Percentiles rank a stretch among this genome's conserved stretches.
Evolutionary conservation across 352 stramenopile genomes (phyloP).

Genomic region (Phytopythium litorale): DNA sequence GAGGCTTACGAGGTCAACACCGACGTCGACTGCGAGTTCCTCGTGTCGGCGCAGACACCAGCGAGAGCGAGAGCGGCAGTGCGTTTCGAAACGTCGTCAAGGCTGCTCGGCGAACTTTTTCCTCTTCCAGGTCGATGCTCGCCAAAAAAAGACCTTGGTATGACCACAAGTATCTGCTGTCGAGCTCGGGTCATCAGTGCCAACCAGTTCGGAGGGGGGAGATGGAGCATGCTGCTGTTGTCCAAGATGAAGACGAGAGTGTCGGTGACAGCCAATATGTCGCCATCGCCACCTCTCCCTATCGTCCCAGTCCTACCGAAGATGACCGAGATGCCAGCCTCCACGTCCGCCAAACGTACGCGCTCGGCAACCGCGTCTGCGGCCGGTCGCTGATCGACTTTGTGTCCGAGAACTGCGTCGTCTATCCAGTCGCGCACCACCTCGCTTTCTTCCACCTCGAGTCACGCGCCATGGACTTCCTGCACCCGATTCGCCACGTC

Average conservation of each 20-base stretch:
- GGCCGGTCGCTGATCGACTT: constrained; percentile 51
- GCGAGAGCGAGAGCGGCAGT: neutral
- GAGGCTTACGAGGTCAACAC: neutral
- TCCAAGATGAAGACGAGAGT: neutral
- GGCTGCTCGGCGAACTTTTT: neutral
- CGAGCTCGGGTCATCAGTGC: neutral
- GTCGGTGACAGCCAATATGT: neutral
- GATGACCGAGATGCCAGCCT: constrained; percentile 32
- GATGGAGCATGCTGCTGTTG: neutral
- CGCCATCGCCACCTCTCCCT: neutral
- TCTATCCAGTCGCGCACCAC: constrained; percentile 69
- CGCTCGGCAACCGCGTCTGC: constrained; percentile 37
- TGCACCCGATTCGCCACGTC: constrained; percentile 49
- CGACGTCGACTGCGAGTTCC: neutral
- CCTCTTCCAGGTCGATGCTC: neutral
- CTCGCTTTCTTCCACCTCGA: constrained; percentile 62
- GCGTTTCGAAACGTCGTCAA: constrained; percentile 2
- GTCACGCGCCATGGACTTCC: constrained; percentile 61
- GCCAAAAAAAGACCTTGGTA: neutral
- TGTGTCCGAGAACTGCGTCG: constrained; percentile 41
- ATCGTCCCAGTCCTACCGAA: neutral
- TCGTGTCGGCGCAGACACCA: neutral
- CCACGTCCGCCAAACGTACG: constrained; percentile 43
- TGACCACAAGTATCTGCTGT: neutral
- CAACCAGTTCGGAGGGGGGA: neutral